Base-by-base conservation (phyloP, 2,329 filamentous ascomycete species). In the Fusarium piperis region DNA sequence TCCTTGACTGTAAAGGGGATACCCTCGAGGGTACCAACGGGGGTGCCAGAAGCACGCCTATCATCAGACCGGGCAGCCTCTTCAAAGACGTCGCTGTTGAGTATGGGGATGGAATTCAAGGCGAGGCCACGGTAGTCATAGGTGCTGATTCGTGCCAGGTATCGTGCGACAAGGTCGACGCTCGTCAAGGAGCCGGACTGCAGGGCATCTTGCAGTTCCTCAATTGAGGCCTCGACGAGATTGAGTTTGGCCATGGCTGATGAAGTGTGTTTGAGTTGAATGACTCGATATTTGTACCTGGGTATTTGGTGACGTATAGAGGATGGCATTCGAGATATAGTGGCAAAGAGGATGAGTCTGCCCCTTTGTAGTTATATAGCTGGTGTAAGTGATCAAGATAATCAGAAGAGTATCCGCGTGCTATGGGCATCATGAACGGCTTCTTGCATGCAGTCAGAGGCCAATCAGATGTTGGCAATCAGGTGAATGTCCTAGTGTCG, bases 1-100 rank as follows among this genome's bases (percentile, higher is more conserved):
- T 90, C 88, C 76, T 90, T 90, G 70, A 88, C 80, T 0, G 86
- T 87, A 71, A 82, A 89, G 0, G 88, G 87, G 16, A 90, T 88
- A 3, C 88, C 86, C 70, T 90, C 87, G 2, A 89, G 79, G 1
- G 46, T 23, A 0, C 65, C 33, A 5, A 62, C 23, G 3, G 56
- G 13, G 1, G 6, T n/a, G 1, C 67, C 67, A 0, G 53, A 48
- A 78, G 79, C 51, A 36, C 51, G 51, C 15, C 51, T 30, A 10
- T 55, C 32, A 9, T 55, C 51, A 20, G 51, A 55, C 10, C 10
- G 32, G 33, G 51, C 51, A 12, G 51, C 51, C 20, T 55, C 51
- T 3, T 55, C 51, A 3, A 55, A 55, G 18, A 55, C 15, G 10
- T 23, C 13, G 18, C 11, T 23, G 6, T 55, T 55, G 20, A 55